Percentiles rank a stretch among this genome's conserved stretches.
Evolutionary conservation across 805 yeast genomes (phyloP).

Genomic region (Yamadazyma phyllophila): DNA sequence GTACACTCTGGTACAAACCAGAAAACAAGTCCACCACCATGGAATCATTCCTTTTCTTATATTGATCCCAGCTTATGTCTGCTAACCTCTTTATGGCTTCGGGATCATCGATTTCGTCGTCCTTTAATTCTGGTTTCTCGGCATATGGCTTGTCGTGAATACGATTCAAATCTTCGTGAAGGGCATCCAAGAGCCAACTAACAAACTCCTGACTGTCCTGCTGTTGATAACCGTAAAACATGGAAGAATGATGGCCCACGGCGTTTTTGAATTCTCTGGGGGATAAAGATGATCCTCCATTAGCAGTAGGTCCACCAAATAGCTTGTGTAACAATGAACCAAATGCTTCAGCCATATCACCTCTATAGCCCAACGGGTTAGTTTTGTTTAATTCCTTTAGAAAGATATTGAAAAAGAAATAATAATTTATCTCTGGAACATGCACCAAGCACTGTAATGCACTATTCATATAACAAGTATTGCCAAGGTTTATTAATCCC

Average conservation of each 20-base stretch:
- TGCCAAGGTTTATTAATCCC: slow-evolving; percentile 76
- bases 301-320: slow-evolving; percentile 31
- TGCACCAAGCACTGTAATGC: slow-evolving; percentile 89
- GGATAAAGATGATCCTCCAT: slow-evolving; percentile 25
- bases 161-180: slow-evolving; percentile 90
- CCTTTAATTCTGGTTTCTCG: slow-evolving; percentile 80
- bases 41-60: slow-evolving; percentile 79
- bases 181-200: slow-evolving; percentile 81
- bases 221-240: slow-evolving; percentile 79
- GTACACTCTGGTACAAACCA: slow-evolving; percentile 86
- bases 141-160: slow-evolving; percentile 79
- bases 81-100: slow-evolving; percentile 63
- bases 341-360: slow-evolving; percentile 77
- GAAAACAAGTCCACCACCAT: slow-evolving; percentile 81
- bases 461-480: slow-evolving; percentile 93
- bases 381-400: slow-evolving; percentile 63
- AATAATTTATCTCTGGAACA: slow-evolving; percentile 76
- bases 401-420: slow-evolving; percentile 63
- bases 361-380: slow-evolving; percentile 85
- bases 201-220: slow-evolving; percentile 94
- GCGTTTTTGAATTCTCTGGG: slow-evolving; percentile 79
- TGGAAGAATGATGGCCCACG: slow-evolving; percentile 73
- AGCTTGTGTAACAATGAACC: slow-evolving; percentile 63
- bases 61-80: slow-evolving; percentile 73
- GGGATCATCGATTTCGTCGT: slow-evolving; percentile 54